A percentile compares a stretch with the other conserved stretches of the same genome.
These are phyloP conservation scores for Populus hybrid DNA, from an alignment of 441 rosid genomes.

Conservation along the genomic window DNA sequence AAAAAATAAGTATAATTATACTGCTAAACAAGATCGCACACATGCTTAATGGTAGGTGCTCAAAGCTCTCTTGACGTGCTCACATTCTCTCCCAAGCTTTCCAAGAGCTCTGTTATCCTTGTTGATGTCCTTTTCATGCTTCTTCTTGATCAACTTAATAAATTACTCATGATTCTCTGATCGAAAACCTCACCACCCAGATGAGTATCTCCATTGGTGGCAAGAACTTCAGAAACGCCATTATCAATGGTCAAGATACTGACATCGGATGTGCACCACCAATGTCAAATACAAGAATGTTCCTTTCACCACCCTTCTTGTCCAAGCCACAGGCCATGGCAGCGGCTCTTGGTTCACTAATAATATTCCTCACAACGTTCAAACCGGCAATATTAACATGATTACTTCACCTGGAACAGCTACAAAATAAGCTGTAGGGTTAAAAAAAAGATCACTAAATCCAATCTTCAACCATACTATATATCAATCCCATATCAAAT, in stretches of 20 bases:
- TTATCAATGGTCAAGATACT: constrained; percentile 58
- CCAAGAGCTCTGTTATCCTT: constrained; percentile 79
- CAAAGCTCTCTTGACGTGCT: constrained; percentile 64
- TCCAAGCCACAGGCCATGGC: constrained; percentile 54
- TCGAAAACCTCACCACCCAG: constrained; percentile 88
- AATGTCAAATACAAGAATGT: constrained; percentile 63
- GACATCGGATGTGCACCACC: constrained; percentile 38
- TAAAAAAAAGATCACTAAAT: no score
- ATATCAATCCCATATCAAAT: no score
- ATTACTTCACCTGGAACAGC: no score
- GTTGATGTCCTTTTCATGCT: constrained; percentile 86
- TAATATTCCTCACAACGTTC: constrained; percentile 54
- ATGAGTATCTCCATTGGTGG: constrained; percentile 75
- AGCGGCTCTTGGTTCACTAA: no score
- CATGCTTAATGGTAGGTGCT: no score
- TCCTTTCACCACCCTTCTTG: constrained; percentile 71
- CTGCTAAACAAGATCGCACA: no score
- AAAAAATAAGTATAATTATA: no score
- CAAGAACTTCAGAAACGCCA: constrained; percentile 56
- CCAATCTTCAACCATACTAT: no score
- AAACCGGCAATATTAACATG: constrained; percentile 39
- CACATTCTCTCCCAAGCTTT: constrained; percentile 69
- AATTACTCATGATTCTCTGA: constrained; percentile 84
- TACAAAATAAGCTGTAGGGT: constrained; percentile 31
- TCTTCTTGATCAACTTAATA: constrained; percentile 84